Evolutionary conservation across 192 early-diverging fungal species (phyloP).

Genomic region (Rhizoclosmatium globosum): DNA sequence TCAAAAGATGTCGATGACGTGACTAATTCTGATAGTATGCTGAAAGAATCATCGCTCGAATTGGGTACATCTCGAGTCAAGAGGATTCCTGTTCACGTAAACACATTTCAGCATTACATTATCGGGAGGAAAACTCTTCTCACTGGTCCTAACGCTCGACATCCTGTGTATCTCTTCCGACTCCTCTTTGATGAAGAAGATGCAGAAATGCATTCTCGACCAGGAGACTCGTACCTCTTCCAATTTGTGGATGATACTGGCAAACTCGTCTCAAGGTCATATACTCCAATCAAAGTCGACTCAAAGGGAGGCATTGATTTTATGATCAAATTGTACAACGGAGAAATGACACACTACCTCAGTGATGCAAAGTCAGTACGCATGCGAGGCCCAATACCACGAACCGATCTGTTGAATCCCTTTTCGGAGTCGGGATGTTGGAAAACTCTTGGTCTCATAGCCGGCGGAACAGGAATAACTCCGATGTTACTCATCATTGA

Average conservation of each 20-base stretch:
- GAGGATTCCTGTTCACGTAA: neutral
- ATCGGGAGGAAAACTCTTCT: constrained; percentile 14
- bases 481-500: constrained; percentile 48
- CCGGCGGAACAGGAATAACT: constrained; percentile 48
- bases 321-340: constrained; percentile 41
- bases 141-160: neutral
- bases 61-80: neutral
- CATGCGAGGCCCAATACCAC: constrained; percentile 40
- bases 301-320: constrained; percentile 31
- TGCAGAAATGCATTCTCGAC: constrained; percentile 18
- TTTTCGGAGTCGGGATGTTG: constrained; percentile 40
- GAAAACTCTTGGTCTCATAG: constrained; percentile 47
- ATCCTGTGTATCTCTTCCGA: constrained; percentile 28
- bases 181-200: constrained; percentile 32
- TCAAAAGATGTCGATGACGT: neutral
- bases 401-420: constrained; percentile 28
- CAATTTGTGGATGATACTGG: constrained; percentile 33
- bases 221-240: constrained; percentile 42
- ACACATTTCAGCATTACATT: constrained; percentile 12
- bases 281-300: constrained; percentile 10
- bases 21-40: neutral
- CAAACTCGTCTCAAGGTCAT: constrained; percentile 7
- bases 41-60: constrained; percentile 13
- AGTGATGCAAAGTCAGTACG: constrained; percentile 34
- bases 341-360: constrained; percentile 45